Percentiles rank a stretch among this genome's conserved stretches.
These are phyloP conservation scores for Rutstroemia sp. DNA, from an alignment of 2,329 filamentous ascomycete genomes.

Conservation along the genomic window DNA sequence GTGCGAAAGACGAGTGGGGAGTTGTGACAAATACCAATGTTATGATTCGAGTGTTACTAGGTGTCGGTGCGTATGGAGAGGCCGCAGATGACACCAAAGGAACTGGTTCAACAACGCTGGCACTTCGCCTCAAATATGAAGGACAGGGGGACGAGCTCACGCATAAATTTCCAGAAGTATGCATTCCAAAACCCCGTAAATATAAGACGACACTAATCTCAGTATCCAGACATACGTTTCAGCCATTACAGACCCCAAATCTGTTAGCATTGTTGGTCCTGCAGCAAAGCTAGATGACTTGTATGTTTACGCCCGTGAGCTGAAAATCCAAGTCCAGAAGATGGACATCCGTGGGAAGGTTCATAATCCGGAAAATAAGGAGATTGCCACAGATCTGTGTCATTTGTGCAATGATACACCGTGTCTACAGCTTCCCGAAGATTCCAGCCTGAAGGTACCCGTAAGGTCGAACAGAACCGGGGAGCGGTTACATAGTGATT, in stretches of 20 bases:
- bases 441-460: background rate
- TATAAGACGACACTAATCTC: background rate
- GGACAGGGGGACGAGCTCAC: conserved; percentile 10
- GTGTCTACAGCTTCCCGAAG: background rate
- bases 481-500: background rate
- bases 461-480: conserved; percentile 4
- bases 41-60: conserved; percentile 8
- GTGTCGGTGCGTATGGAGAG: conserved; percentile 11
- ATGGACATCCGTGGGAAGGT: conserved; percentile 12
- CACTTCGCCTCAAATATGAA: conserved; percentile 7
- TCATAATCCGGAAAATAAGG: conserved; percentile 11
- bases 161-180: conserved; percentile 2
- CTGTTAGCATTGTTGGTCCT: conserved; percentile 10
- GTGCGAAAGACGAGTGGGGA: conserved; percentile 8
- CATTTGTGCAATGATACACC: background rate
- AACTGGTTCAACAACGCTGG: conserved; percentile 3
- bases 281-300: background rate
- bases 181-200: background rate
- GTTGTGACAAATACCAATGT: conserved; percentile 3
- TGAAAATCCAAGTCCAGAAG: conserved; percentile 6
- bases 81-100: conserved; percentile 7
- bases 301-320: background rate
- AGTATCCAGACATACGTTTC: background rate
- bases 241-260: conserved; percentile 8
- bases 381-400: conserved; percentile 3